Conservation (phyloP, 2,329 filamentous ascomycete species). For the Ophiobolus disseminans region DNA sequence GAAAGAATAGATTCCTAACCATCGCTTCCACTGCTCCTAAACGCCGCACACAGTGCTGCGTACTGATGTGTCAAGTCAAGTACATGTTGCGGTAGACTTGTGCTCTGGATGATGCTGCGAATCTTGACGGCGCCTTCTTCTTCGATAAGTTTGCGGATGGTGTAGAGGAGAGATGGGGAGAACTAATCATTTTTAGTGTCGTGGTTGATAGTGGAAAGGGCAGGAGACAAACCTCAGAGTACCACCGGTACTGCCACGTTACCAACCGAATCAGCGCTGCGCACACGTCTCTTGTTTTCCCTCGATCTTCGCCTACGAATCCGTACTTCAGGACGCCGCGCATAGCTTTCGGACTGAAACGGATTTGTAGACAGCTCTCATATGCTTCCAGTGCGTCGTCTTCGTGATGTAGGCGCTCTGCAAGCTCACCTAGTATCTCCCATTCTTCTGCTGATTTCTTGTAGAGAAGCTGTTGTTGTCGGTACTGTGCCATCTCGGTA, state of each 20-base stretch:
- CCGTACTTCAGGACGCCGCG: slow-evolving; percentile 74
- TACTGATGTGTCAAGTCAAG: slow-evolving; percentile 96
- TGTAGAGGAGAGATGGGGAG: slow-evolving; percentile 86
- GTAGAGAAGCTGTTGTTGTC: slow-evolving; percentile 91
- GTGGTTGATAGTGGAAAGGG: background rate
- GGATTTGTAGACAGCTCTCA: slow-evolving; percentile 81
- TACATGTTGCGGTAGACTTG: slow-evolving; percentile 89
- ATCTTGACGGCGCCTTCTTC: slow-evolving; percentile 98
- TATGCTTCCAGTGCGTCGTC: slow-evolving; percentile 95
- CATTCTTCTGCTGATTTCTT: slow-evolving; percentile 97
- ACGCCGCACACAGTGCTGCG: slow-evolving; percentile 90
- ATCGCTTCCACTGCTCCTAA: slow-evolving; percentile 92
- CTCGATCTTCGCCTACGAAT: slow-evolving; percentile 72
- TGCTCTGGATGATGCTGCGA: slow-evolving; percentile 94
- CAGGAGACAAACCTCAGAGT: slow-evolving; percentile 75
- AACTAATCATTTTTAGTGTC: slow-evolving; percentile 63
- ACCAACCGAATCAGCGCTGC: slow-evolving; percentile 88
- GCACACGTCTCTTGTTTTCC: slow-evolving; percentile 81
- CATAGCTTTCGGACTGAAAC: slow-evolving; percentile 93
- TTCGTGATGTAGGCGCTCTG: slow-evolving; percentile 88
- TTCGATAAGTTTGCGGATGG: slow-evolving; percentile 91
- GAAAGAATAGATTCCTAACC: slow-evolving; percentile 60
- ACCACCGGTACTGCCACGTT: slow-evolving; percentile 99
- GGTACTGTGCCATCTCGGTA: slow-evolving; percentile 95
- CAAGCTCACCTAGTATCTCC: slow-evolving; percentile 94